A percentile compares a stretch with the other conserved stretches of the same genome.
Conservation (phyloP, 2,329 filamentous ascomycete species). For the Ophiostoma ips region DNA sequence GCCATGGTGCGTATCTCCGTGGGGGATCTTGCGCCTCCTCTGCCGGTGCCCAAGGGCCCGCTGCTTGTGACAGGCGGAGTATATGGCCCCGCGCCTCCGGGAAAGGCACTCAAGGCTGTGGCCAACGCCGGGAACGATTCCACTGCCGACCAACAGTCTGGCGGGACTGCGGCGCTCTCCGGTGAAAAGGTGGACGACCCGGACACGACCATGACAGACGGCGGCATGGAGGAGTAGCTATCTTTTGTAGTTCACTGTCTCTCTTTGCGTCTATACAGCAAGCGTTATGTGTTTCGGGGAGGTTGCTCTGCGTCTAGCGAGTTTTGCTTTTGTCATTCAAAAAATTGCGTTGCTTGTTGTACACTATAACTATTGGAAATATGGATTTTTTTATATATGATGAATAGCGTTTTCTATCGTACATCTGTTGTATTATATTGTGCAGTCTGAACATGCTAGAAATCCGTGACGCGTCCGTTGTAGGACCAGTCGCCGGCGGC, state of each 20-base stretch:
- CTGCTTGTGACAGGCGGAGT: not conserved
- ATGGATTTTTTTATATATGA: no score
- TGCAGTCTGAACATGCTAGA: conserved; percentile 23
- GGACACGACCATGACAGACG: conserved; percentile 12
- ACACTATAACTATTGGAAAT: no score
- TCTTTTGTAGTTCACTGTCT: not conserved
- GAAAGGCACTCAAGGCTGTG: not conserved
- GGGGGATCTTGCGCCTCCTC: not conserved
- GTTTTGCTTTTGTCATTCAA: no score
- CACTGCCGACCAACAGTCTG: not conserved
- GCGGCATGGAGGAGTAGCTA: conserved; percentile 4
- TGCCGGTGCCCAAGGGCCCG: not conserved
- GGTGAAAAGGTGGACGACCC: conserved; percentile 5
- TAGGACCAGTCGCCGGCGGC: conserved; percentile 70
- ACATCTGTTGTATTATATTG: no score
- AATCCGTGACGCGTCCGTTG: conserved; percentile 90
- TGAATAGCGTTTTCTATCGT: no score
- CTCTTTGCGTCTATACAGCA: not conserved
- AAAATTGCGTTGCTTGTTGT: no score
- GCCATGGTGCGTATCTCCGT: conserved; percentile 24
- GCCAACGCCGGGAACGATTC: no score
- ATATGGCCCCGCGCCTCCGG: not conserved
- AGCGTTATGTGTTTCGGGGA: no score
- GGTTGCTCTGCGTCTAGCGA: no score
- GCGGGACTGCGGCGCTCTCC: not conserved